Evolutionary conservation across 2,329 filamentous ascomycete species (phyloP).

Genomic region (Xylariaceae sp.): DNA sequence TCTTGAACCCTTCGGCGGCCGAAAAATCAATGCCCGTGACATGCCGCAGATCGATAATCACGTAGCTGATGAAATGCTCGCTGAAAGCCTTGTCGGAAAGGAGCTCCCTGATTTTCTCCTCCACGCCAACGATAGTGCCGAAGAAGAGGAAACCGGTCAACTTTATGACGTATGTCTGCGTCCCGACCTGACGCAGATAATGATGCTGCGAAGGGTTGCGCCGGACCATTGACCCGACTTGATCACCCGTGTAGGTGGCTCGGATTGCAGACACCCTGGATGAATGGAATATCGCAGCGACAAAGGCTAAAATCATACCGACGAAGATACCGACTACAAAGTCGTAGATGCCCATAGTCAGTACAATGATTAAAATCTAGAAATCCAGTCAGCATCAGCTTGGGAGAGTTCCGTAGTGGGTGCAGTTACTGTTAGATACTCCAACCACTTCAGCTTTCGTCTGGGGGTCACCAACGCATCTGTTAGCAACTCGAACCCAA

Average conservation of each 20-base stretch:
- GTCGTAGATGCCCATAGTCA: constrained; percentile 95
- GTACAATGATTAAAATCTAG: constrained; percentile 75
- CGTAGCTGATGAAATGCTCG: constrained; percentile 75
- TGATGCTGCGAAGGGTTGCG: constrained; percentile 84
- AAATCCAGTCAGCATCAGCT: constrained; percentile 23
- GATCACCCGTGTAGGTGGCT: constrained; percentile 82
- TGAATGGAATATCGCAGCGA: constrained; percentile 86
- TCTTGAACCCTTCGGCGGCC: constrained; percentile 89
- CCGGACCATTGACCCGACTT: constrained; percentile 87
- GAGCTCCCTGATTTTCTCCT: constrained; percentile 76
- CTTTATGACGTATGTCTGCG: constrained; percentile 87
- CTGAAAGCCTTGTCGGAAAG: constrained; percentile 79
- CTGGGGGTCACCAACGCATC: constrained; percentile 87
- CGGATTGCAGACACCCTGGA: constrained; percentile 85
- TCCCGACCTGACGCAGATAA: constrained; percentile 79
- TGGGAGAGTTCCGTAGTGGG: too few species aligned
- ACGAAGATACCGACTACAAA: constrained; percentile 93
- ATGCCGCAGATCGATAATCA: constrained; percentile 83
- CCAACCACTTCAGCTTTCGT: constrained; percentile 78
- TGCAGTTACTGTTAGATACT: constrained; percentile 73
- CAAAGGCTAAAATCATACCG: constrained; percentile 85
- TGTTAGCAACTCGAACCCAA: constrained; percentile 85
- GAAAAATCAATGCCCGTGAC: constrained; percentile 95
- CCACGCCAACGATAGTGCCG: constrained; percentile 92
- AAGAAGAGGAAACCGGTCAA: constrained; percentile 96